phyloP scores from a whole-genome alignment of 768 basidiomycete genomes.

The Hypsizygus marmoreus region DNA sequence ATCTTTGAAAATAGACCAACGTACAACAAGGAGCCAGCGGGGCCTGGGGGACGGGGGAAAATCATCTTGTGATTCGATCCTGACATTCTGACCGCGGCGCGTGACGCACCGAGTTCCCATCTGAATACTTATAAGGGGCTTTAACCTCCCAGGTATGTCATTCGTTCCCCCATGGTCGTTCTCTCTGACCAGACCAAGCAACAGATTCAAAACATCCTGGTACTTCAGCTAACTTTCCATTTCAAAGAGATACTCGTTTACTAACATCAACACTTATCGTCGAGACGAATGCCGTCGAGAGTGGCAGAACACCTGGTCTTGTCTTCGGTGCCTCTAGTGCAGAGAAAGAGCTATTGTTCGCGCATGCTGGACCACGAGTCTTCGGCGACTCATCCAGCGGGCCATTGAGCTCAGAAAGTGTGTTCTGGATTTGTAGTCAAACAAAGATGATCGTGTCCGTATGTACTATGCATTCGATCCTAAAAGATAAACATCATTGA shows the following conservation, averaged over 20 bases:
- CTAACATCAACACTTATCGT: neutral
- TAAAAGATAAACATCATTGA: too few species aligned
- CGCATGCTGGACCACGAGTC: conserved; percentile 21
- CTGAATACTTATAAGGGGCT: too few species aligned
- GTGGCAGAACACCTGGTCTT: conserved; percentile 24
- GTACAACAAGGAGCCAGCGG: too few species aligned
- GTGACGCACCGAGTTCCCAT: too few species aligned
- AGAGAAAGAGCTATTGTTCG: conserved; percentile 29
- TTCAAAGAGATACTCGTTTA: neutral
- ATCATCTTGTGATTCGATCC: too few species aligned
- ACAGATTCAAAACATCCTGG: conserved; percentile 9
- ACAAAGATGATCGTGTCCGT: conserved; percentile 36
- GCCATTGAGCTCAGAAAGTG: conserved; percentile 22
- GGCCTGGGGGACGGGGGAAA: too few species aligned
- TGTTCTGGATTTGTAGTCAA: conserved; percentile 41
- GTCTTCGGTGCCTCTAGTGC: conserved; percentile 28
- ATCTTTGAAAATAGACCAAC: too few species aligned
- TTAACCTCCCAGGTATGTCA: too few species aligned
- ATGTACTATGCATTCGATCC: conserved; percentile 12
- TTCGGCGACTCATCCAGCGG: conserved; percentile 28
- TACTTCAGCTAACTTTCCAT: neutral
- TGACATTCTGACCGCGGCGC: too few species aligned
- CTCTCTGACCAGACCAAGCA: conserved; percentile 2
- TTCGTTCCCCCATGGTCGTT: too few species aligned
- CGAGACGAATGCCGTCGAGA: conserved; percentile 16